A percentile compares a stretch with the other conserved stretches of the same genome.
Conservation (phyloP, 1,284 basidiomycete genomes). For the Austroboletus niveus region DNA sequence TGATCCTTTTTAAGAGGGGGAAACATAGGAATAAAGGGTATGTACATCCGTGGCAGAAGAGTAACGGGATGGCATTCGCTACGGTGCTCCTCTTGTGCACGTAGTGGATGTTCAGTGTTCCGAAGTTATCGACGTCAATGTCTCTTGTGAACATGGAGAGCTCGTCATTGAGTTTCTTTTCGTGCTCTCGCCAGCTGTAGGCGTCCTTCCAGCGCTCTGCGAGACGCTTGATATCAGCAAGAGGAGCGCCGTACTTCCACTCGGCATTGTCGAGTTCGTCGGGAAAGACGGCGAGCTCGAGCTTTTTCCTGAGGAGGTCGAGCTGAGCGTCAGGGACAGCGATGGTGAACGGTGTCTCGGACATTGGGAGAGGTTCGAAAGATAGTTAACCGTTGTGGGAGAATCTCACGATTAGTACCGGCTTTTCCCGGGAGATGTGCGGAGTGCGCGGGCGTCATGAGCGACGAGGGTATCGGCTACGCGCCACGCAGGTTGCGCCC, state of each 20-base stretch:
- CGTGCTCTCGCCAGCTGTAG: slow-evolving; percentile 43
- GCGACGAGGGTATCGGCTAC: too few relatives aligned
- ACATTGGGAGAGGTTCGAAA: not conserved
- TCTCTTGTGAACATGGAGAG: slow-evolving; percentile 44
- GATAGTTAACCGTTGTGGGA: not conserved
- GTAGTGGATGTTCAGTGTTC: slow-evolving; percentile 41
- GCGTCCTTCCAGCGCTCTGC: slow-evolving; percentile 37
- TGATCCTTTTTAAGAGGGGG: slow-evolving; percentile 17
- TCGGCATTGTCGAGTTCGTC: slow-evolving; percentile 39
- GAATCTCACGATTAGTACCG: not conserved
- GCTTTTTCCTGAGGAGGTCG: slow-evolving; percentile 30
- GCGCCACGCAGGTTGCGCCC: too few relatives aligned
- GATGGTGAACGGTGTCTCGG: slow-evolving; percentile 30
- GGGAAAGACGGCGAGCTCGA: slow-evolving; percentile 37
- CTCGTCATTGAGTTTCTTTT: slow-evolving; percentile 37
- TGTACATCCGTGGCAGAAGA: slow-evolving; percentile 48
- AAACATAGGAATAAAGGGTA: not conserved
- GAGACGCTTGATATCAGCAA: slow-evolving; percentile 39
- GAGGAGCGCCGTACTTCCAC: slow-evolving; percentile 41
- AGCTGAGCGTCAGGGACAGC: slow-evolving; percentile 33
- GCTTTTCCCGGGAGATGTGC: not conserved
- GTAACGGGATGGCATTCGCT: slow-evolving; percentile 39
- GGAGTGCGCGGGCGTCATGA: too few relatives aligned
- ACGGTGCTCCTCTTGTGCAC: slow-evolving; percentile 38
- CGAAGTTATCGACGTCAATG: slow-evolving; percentile 37